These are phyloP conservation scores for Ophiognomonia clavigignenti-juglandacearum DNA, from an alignment of 2,329 filamentous ascomycete species.

Conservation along the genomic window DNA sequence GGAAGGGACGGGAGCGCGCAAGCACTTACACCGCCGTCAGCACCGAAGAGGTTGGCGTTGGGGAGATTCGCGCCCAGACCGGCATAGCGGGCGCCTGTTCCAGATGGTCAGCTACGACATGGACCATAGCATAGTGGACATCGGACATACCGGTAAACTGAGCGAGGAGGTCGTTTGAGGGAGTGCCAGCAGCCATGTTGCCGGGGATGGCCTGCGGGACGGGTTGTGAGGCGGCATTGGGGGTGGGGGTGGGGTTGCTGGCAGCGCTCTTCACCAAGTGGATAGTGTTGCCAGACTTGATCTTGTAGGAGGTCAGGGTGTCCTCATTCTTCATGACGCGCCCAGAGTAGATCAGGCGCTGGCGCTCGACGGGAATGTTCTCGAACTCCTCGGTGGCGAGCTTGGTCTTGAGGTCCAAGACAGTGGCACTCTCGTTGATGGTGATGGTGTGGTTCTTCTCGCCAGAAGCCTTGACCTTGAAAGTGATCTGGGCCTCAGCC, in stretches of 20 bases:
- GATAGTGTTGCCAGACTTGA: slow-evolving; percentile 92
- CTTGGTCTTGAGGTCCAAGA: slow-evolving; percentile 85
- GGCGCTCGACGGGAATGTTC: slow-evolving; percentile 79
- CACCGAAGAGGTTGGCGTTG: slow-evolving; percentile 82
- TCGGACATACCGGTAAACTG: no score
- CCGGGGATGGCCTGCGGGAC: slow-evolving; percentile 60
- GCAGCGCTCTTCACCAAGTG: slow-evolving; percentile 95
- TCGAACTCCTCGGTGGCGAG: slow-evolving; percentile 77
- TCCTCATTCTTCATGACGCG: slow-evolving; percentile 95
- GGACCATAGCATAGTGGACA: no score
- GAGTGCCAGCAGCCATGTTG: slow-evolving; percentile 74
- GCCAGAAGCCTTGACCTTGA: slow-evolving; percentile 96
- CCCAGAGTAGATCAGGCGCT: slow-evolving; percentile 95
- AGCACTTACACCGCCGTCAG: slow-evolving; percentile 81
- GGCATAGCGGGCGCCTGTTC: no score
- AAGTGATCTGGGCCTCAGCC: slow-evolving; percentile 80
- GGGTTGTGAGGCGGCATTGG: slow-evolving; percentile 36
- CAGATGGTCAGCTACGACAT: no score
- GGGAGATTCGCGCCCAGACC: slow-evolving; percentile 68
- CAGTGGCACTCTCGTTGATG: slow-evolving; percentile 68
- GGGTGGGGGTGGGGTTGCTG: slow-evolving; percentile 61
- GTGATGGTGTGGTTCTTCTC: slow-evolving; percentile 82
- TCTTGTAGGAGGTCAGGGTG: slow-evolving; percentile 79
- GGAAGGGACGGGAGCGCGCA: background rate
- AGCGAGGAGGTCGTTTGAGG: slow-evolving; percentile 81